These are phyloP conservation scores for Pestalotiopsis sp. DNA, from an alignment of 2,329 filamentous ascomycete species.

Conservation along the genomic window DNA sequence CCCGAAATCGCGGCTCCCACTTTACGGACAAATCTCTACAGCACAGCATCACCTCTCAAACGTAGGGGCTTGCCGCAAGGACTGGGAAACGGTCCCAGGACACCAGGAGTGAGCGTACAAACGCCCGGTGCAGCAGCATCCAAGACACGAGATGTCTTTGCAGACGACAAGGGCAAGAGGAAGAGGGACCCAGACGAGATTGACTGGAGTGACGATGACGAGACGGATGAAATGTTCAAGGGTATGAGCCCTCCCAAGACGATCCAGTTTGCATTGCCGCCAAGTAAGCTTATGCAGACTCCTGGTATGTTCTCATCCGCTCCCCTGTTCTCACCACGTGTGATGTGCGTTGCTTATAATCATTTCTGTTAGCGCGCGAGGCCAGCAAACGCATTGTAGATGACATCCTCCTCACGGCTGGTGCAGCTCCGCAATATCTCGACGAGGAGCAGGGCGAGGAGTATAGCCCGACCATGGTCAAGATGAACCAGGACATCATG, in stretches of 20 bases:
- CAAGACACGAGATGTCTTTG: conserved; percentile 54
- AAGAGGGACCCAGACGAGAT: conserved; percentile 54
- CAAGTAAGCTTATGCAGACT: conserved; percentile 77
- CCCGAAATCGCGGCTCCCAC: conserved; percentile 82
- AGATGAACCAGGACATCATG: conserved; percentile 64
- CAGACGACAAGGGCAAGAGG: conserved; percentile 28
- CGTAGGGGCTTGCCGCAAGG: conserved; percentile 44
- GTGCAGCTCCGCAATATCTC: conserved; percentile 54
- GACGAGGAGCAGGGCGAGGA: conserved; percentile 47
- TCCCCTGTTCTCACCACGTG: neutral
- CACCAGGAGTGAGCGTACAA: conserved; percentile 84
- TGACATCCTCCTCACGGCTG: conserved; percentile 76
- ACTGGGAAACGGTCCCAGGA: conserved; percentile 57
- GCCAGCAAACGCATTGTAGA: conserved; percentile 82
- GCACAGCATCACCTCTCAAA: conserved; percentile 62
- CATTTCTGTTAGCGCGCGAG: conserved; percentile 66
- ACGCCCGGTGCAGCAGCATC: conserved; percentile 65
- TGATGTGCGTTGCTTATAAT: conserved; percentile 14
- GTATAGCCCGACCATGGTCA: conserved; percentile 67
- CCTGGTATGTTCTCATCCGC: conserved; percentile 58
- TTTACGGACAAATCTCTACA: conserved; percentile 83
- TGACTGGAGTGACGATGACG: conserved; percentile 73
- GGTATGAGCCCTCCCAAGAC: conserved; percentile 93
- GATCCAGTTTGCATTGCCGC: conserved; percentile 81
- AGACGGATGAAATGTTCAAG: conserved; percentile 59